These are phyloP conservation scores for Magnusiomyces starmeri DNA, from an alignment of 1,139 yeast species.

Conservation along the genomic window DNA sequence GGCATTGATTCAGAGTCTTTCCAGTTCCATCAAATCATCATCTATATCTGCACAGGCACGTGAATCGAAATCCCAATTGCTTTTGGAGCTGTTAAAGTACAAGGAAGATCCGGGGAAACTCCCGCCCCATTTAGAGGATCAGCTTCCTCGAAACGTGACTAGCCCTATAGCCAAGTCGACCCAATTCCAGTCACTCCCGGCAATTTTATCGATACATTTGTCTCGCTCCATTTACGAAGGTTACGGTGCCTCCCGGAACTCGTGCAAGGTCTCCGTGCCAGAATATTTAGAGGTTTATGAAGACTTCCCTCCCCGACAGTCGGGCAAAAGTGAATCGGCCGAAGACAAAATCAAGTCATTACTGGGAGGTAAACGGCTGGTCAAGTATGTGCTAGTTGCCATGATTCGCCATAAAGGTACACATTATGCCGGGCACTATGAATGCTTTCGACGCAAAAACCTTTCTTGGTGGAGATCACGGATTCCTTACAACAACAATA, in stretches of 20 bases:
- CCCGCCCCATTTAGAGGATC: constrained; percentile 29
- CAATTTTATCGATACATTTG: constrained; percentile 64
- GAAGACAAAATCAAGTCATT: constrained; percentile 19
- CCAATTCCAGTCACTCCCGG: constrained; percentile 58
- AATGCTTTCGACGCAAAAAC: constrained; percentile 33
- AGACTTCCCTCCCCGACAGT: constrained; percentile 32
- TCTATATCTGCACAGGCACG: constrained; percentile 3
- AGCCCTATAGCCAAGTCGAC: constrained; percentile 63
- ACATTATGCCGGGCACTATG: constrained; percentile 78
- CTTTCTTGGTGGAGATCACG: constrained; percentile 25
- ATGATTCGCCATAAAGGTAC: constrained; percentile 82
- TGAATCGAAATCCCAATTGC: constrained; percentile 11
- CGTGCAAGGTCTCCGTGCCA: constrained; percentile 62
- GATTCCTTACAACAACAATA: too few relatives aligned
- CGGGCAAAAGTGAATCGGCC: constrained; percentile 33
- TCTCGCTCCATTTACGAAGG: constrained; percentile 76
- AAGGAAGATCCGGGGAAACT: constrained; percentile 24
- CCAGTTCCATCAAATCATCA: constrained; percentile 26
- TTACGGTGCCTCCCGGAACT: constrained; percentile 63
- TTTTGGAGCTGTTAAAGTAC: constrained; percentile 18
- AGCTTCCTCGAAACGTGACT: constrained; percentile 40
- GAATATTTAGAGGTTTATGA: constrained; percentile 45
- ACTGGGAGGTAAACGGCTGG: constrained; percentile 17
- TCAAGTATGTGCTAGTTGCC: constrained; percentile 54
- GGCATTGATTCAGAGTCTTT: not conserved